A percentile compares a stretch with the other conserved stretches of the same genome.
phyloP scores from a whole-genome alignment of 768 basidiomycete species.

The Naganishia vaughanmartiniae region DNA sequence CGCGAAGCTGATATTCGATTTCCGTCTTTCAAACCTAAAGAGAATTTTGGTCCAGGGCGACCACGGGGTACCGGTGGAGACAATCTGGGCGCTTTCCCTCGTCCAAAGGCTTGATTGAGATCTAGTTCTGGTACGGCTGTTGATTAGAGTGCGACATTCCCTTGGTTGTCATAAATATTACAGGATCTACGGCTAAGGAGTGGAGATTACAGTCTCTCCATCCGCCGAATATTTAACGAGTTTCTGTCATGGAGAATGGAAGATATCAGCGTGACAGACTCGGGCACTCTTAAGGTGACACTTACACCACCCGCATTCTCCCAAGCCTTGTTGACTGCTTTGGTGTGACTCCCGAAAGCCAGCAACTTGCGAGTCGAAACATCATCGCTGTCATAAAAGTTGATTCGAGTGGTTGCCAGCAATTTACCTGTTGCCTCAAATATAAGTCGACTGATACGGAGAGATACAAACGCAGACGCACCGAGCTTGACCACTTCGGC shows the following conservation, averaged over 20 bases:
- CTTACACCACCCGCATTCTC: constrained; percentile 32
- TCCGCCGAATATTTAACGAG: constrained; percentile 32
- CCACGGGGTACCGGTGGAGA: not conserved
- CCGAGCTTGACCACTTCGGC: constrained; percentile 46
- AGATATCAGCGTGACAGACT: not conserved
- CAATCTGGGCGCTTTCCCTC: constrained; percentile 15
- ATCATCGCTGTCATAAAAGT: constrained; percentile 36
- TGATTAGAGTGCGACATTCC: too few species aligned
- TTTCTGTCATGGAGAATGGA: constrained; percentile 16
- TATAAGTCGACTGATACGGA: not conserved
- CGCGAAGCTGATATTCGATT: not conserved
- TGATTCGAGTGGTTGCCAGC: constrained; percentile 43
- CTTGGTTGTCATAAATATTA: not conserved
- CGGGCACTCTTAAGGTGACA: not conserved
- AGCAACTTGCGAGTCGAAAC: constrained; percentile 36
- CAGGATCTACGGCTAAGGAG: not conserved
- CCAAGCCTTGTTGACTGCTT: constrained; percentile 41
- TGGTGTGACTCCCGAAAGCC: constrained; percentile 49
- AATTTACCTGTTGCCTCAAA: constrained; percentile 32
- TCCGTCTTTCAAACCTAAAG: not conserved
- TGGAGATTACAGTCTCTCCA: constrained; percentile 23
- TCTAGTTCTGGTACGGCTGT: not conserved
- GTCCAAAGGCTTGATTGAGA: not conserved
- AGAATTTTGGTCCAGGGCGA: constrained; percentile 13
- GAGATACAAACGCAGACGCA: constrained; percentile 17